These are phyloP conservation scores for Talaromyces verruculosus DNA, from an alignment of 2,329 filamentous ascomycete species.

Conservation along the genomic window DNA sequence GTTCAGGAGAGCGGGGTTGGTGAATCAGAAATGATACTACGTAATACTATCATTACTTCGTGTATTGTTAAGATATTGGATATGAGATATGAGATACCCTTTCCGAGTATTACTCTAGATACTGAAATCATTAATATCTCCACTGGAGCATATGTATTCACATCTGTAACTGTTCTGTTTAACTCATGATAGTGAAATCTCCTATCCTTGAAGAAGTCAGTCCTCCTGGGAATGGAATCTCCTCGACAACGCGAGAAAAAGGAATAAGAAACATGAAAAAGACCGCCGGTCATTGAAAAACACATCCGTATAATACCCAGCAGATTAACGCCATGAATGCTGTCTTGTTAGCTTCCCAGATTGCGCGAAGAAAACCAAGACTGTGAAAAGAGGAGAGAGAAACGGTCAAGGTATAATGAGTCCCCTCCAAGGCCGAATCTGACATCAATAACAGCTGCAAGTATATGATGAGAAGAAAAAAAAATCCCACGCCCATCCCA, in stretches of 20 bases:
- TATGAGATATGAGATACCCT: background rate
- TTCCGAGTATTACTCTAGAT: background rate
- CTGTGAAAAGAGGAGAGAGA: background rate
- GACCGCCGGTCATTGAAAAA: conserved; percentile 2
- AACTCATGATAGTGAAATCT: conserved; percentile 1
- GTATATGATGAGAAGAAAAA: background rate
- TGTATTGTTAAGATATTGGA: background rate
- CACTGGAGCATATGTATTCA: conserved; percentile 19
- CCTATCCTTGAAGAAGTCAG: background rate
- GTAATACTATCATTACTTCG: background rate
- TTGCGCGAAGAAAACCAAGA: background rate
- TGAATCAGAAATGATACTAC: conserved; percentile 13
- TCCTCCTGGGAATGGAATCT: background rate
- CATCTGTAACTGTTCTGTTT: conserved; percentile 8
- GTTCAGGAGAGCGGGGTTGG: conserved; percentile 46
- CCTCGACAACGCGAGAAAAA: background rate
- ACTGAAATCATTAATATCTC: conserved; percentile 5
- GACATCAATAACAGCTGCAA: background rate
- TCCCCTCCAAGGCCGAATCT: background rate
- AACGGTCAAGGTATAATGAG: conserved; percentile 5
- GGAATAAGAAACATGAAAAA: background rate
- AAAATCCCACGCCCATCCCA: background rate
- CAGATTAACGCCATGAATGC: conserved; percentile 16
- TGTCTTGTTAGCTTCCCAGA: background rate
- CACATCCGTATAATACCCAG: conserved; percentile 8